Evolutionary conservation across 805 yeast genomes (phyloP), one percentile per base, ranked within the genome.

Genomic region (Komagataella pseudopastoris): DNA sequence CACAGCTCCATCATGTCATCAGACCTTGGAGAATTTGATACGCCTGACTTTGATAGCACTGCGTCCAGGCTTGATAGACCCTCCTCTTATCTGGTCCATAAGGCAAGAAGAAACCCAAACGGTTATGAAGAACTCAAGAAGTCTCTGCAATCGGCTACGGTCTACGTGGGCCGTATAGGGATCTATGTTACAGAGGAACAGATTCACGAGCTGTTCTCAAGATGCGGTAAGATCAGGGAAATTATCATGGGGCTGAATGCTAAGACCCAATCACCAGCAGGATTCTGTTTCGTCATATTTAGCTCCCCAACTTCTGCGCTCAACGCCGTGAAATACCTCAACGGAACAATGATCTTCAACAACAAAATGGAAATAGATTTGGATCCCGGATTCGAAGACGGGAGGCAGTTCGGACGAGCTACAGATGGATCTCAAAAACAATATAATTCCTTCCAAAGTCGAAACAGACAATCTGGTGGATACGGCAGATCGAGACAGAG

Each of bases 161-260:
- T 93, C 3, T 93, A 93, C 61, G 95, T 93, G 44, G 99, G 98
- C 4, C 88, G 88, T 64, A 66, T 93, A 36, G 83, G 95, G 2
- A 87, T 88, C 58, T 86, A 83, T 67, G 90, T 98, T 3, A 85
- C 96, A 1, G 99, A 93, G 64, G 99, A 93, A 63, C 97, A 91
- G 66, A 79, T 91, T 14, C 84, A 82, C 63, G 98, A 90, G 65
- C 68, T 93, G 50, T 88, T 93, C 61, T 77, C 85, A 54, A 84
- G 85, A 64, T 81, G 87, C 57, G 98, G 97, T 1, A 71, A 78
- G 14, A 81, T 91, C 45, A 79, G 79, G 56, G 75, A 84, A 60
- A 86, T 90, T 46, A 81, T 91, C 50, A 93, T 93, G 98, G 99
- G 99, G 0, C 75, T 93, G 44, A 97, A 93, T 64, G 76, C 96